Evolutionary conservation across 805 yeast genomes (phyloP).

Genomic region (Metschnikowia continentalis): DNA sequence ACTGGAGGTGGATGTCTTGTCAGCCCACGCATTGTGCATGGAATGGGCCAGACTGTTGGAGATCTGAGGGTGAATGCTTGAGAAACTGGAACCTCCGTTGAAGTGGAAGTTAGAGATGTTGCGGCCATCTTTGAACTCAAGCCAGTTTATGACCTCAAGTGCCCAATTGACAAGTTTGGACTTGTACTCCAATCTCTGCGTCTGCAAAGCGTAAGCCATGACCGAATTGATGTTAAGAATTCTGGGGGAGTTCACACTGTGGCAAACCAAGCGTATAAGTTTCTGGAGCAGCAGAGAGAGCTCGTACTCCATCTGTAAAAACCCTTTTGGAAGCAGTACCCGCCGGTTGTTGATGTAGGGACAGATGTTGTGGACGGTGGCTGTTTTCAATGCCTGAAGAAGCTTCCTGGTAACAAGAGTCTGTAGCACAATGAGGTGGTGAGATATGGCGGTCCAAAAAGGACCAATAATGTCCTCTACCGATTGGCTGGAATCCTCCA

Average conservation of each 20-base stretch:
- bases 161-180: constrained; percentile 48
- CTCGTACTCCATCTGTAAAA: constrained; percentile 44
- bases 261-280: constrained; percentile 36
- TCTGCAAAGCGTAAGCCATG: constrained; percentile 20
- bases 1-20: constrained; percentile 10
- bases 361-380: constrained; percentile 13
- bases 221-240: constrained; percentile 39
- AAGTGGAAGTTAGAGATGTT: constrained; percentile 9
- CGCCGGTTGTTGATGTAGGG: constrained; percentile 30
- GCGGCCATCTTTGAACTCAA: constrained; percentile 50
- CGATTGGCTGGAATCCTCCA: constrained; percentile 27
- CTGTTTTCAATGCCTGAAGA: constrained; percentile 20
- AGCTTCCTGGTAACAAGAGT: constrained; percentile 36
- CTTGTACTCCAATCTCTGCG: constrained; percentile 22
- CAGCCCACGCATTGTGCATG: constrained; percentile 5
- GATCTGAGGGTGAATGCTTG: constrained; percentile 6
- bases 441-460: constrained; percentile 48
- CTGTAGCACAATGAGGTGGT: constrained; percentile 38
- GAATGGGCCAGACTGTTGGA: constrained; percentile 5
- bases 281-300: constrained; percentile 33
- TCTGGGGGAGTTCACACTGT: constrained; percentile 43
- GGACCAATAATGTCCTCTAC: constrained; percentile 41
- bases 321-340: constrained; percentile 33
- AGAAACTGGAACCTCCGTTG: constrained; percentile 6
- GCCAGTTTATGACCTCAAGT: constrained; percentile 49